A percentile compares a stretch with the other conserved stretches of the same genome.
phyloP scores from a whole-genome alignment of 2,329 filamentous ascomycete species.

The Calonectria pseudoturangicola region DNA sequence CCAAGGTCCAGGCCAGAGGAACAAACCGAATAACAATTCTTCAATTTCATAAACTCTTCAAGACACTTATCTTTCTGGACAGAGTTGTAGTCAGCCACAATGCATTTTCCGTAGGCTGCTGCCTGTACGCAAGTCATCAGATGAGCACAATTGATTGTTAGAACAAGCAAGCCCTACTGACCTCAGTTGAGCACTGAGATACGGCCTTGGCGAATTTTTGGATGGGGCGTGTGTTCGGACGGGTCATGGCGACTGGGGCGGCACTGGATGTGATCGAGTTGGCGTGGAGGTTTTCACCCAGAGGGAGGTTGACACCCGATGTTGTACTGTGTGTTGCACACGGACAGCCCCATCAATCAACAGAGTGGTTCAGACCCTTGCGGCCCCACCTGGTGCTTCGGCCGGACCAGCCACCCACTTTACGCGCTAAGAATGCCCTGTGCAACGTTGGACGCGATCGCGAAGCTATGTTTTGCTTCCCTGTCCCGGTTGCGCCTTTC shows the following conservation, averaged over 20 bases:
- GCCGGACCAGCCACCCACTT: slow-evolving; percentile 54
- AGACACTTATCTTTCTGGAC: slow-evolving; percentile 93
- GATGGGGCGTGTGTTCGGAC: slow-evolving; percentile 66
- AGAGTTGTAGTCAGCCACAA: slow-evolving; percentile 91
- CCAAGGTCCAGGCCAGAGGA: not conserved
- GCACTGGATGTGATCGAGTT: not conserved
- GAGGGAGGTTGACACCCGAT: not conserved
- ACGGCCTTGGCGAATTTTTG: slow-evolving; percentile 73
- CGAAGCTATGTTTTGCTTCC: slow-evolving; percentile 48
- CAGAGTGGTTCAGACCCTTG: not conserved
- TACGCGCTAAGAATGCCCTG: slow-evolving; percentile 48
- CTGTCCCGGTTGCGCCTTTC: slow-evolving; percentile 43
- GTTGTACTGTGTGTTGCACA: slow-evolving; percentile 22
- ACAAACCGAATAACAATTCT: slow-evolving; percentile 89
- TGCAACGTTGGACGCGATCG: slow-evolving; percentile 47
- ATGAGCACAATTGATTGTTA: slow-evolving; percentile 12
- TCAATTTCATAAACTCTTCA: slow-evolving; percentile 88
- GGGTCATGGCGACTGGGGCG: slow-evolving; percentile 48
- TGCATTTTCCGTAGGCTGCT: slow-evolving; percentile 91
- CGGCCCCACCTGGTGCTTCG: slow-evolving; percentile 35
- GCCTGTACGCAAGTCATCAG: slow-evolving; percentile 71
- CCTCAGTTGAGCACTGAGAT: slow-evolving; percentile 74
- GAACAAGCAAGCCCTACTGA: slow-evolving; percentile 52
- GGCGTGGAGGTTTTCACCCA: not conserved
- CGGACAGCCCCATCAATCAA: slow-evolving; percentile 7